Base-by-base conservation (phyloP, 345 rosid species). In the Arabidopsis thaliana region DNA sequence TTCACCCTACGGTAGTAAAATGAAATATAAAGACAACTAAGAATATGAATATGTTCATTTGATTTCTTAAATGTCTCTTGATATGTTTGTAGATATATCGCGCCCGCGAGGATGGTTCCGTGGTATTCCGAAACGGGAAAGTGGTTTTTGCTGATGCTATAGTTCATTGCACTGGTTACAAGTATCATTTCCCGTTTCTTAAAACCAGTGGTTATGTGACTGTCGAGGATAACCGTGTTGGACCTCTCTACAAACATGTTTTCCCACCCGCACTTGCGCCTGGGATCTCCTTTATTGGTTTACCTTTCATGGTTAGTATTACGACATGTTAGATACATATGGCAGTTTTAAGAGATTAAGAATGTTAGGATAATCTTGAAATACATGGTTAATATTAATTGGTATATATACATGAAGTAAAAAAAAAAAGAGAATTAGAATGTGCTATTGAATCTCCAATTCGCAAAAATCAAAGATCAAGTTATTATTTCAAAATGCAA, bases 221-320 rank as follows among this genome's bases (percentile, higher is more conserved):
- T 8, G 78, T 87, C 62, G 93, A 89, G 25, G 93, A 87, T 56
- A 89, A 86, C 59, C 81, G 93, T 58, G 90, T 91, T 8, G 93
- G 85, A 14, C 95, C 97, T 22, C 67, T 89, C 3, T 91, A 87
- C 84, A 79, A 87, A 79, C 89, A 91, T 2, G 74, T 89, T 32
- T 89, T 91, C 60, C 93, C 93, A 6, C 91, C 93, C 12, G 24
- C 23, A 48, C 75, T 87, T 62, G 85, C 95, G 7, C 97, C 94
- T 0, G 56, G 81, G 78, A 88, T 91, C 63, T 89, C 97, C 7
- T 87, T 91, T 72, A 77, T 89, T 30, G 97, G 95, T 37, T 53
- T 89, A 77, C 91, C 97, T 25, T 23, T 45, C 50, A 45, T 45
- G 50, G 50, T 45, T 45, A 45, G 50, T 45, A 6, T n/a, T 6